These are phyloP conservation scores for Lentinula boryana DNA, from an alignment of 768 basidiomycete genomes.

Conservation along the genomic window DNA sequence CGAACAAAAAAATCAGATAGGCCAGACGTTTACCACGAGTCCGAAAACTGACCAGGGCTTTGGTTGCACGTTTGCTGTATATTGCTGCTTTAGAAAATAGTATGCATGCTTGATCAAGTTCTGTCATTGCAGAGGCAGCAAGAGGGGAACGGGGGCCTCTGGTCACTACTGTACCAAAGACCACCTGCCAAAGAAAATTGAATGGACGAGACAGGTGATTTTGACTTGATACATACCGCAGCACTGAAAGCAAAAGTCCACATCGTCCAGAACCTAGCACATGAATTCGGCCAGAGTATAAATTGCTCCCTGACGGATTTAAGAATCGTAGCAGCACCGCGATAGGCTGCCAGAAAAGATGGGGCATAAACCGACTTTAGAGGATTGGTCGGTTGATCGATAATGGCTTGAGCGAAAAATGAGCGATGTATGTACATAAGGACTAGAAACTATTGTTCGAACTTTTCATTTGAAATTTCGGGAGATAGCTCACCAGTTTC, in stretches of 20 bases:
- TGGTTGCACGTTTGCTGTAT: conserved; percentile 56
- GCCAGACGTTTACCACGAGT: background rate
- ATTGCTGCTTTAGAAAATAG: conserved; percentile 60
- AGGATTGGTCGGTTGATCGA: conserved; percentile 61
- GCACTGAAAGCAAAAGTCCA: conserved; percentile 60
- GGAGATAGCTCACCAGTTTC: conserved; percentile 32
- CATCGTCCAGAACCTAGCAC: conserved; percentile 51
- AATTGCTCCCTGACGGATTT: conserved; percentile 46
- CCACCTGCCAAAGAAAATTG: conserved; percentile 38
- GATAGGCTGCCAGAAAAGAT: conserved; percentile 60
- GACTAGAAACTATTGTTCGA: conserved; percentile 24
- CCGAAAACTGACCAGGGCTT: conserved; percentile 47
- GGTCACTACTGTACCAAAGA: conserved; percentile 76
- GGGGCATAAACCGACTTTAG: conserved; percentile 59
- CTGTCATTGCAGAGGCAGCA: conserved; percentile 59
- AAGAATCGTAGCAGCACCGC: conserved; percentile 51
- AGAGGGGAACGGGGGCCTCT: conserved; percentile 65
- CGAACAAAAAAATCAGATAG: background rate
- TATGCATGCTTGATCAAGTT: conserved; percentile 61
- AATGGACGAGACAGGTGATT: background rate
- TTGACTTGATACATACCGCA: conserved; percentile 27
- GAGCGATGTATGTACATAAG: conserved; percentile 59
- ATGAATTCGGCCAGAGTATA: conserved; percentile 36
- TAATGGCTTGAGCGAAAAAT: conserved; percentile 69
- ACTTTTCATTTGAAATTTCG: background rate